phyloP scores from a whole-genome alignment of 805 yeast species.

The Saccharomycopsis fermentans region DNA sequence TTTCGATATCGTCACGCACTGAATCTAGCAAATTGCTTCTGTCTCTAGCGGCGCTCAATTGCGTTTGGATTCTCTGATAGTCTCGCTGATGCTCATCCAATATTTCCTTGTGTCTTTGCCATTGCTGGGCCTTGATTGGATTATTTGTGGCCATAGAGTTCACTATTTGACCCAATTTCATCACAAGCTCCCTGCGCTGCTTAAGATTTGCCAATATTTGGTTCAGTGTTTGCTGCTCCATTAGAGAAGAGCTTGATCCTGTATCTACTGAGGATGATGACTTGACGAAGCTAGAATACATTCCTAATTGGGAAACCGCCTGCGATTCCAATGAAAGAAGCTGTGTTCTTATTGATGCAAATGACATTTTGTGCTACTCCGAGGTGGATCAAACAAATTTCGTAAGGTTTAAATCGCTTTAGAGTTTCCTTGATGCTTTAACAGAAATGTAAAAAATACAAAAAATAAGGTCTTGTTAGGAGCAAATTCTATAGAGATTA shows the following conservation, averaged over 20 bases:
- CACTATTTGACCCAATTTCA: slow-evolving; percentile 20
- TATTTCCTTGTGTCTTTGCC: slow-evolving; percentile 71
- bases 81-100: slow-evolving; percentile 60
- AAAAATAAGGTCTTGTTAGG: no score
- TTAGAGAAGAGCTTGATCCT: neutral
- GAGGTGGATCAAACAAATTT: neutral
- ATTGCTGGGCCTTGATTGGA: slow-evolving; percentile 68
- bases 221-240: neutral
- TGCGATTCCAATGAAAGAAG: slow-evolving; percentile 14
- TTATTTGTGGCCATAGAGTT: slow-evolving; percentile 50
- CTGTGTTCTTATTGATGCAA: slow-evolving; percentile 15
- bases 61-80: slow-evolving; percentile 45
- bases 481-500: no score
- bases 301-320: slow-evolving; percentile 9
- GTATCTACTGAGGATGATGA: neutral
- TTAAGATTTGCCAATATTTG: neutral
- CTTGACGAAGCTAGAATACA: slow-evolving; percentile 9
- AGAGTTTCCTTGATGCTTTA: neutral
- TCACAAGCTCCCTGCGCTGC: slow-evolving; percentile 13
- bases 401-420: no score
- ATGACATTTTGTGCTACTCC: slow-evolving; percentile 9
- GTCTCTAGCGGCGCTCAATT: slow-evolving; percentile 65
- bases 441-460: no score
- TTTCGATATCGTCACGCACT: slow-evolving; percentile 72
- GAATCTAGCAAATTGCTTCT: slow-evolving; percentile 62